Evolutionary conservation across 176 grass and related monocot species (phyloP).

Genomic region (Phyllostachys edulis): DNA sequence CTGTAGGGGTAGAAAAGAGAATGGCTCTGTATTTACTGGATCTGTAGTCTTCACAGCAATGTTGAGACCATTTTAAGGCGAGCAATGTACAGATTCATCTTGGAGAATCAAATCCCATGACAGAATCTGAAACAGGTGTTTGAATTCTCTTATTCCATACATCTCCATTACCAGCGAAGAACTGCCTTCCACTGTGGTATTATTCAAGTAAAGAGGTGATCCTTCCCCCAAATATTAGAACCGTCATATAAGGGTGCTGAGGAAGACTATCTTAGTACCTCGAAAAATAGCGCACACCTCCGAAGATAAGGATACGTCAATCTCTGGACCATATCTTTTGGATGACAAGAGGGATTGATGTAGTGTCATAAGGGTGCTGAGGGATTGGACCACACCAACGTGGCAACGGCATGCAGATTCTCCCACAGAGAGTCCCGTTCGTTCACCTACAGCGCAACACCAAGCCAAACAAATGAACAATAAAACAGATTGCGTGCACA

Average conservation of each 20-base stretch:
- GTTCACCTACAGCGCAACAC: constrained; percentile 45
- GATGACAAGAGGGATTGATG: constrained; percentile 57
- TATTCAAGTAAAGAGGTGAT: constrained; percentile 54
- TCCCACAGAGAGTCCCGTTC: constrained; percentile 72
- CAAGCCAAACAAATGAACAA: constrained; percentile 24
- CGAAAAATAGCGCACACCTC: constrained; percentile 74
- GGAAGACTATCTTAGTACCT: constrained; percentile 60
- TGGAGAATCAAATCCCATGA: constrained; percentile 68
- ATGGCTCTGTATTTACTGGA: constrained; percentile 43
- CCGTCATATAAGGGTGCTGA: constrained; percentile 64
- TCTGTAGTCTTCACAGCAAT: constrained; percentile 75
- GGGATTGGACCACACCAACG: too few relatives aligned
- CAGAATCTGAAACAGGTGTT: constrained; percentile 72
- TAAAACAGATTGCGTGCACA: not conserved
- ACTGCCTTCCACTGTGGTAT: constrained; percentile 41
- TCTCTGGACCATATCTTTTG: constrained; percentile 76
- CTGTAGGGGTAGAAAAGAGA: constrained; percentile 64
- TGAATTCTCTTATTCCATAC: constrained; percentile 68
- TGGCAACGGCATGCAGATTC: constrained; percentile 74
- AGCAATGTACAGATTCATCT: constrained; percentile 68
- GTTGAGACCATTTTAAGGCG: constrained; percentile 79
- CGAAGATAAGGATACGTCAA: constrained; percentile 95
- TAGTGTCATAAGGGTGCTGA: too few relatives aligned
- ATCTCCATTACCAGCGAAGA: constrained; percentile 55
- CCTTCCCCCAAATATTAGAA: constrained; percentile 82